Base-by-base conservation (phyloP, 106 monocot genomes). In the Vanilla planifolia region DNA sequence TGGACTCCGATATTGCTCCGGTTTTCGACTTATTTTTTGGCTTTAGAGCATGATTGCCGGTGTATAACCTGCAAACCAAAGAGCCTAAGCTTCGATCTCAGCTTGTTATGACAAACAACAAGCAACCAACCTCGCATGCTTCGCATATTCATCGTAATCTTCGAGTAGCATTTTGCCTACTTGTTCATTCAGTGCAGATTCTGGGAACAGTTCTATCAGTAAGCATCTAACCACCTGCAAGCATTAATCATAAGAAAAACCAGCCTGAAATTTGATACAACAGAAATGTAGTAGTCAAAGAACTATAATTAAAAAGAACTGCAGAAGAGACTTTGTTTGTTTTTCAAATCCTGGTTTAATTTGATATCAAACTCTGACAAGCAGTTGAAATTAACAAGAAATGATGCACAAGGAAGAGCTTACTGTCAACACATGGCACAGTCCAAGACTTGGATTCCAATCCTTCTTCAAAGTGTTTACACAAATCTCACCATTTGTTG, bases 391-490 rank as follows among this genome's bases (percentile, higher is more conserved):
- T 15, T 19, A 29, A n/a, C 27, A 26, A 32, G 13, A 8, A 27
- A 53, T 28, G 3, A 28, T 15, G 3, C 8, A 34, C 33, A 16
- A 39, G 28, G 65, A 9, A 43, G 20, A 68, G 55, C 85, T 81
- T 76, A 93, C 93, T 63, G 82, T 57, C 45, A 93, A 59, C 53
- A 93, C 78, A 78, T 93, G 93, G 11, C 85, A 58, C 43, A 93
- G 75, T 27, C 95, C 95, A 51, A 87, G 84, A 34, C 55, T 85
- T 44, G 95, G 95, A 73, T 91, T 96, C 95, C 95, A 96, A 63
- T 96, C 95, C 67, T 83, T 96, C 46, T 96, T 96, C 68, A 96
- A 65, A 3, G 87, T 96, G 74, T 96, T 91, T 29, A 90, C 90
- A 67, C 95, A 96, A 59, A 96, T 96, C 60, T 96, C 95, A 44